These are phyloP conservation scores for Paramecium caudatum DNA, from an alignment of 73 alveolate species.

Conservation along the genomic window DNA sequence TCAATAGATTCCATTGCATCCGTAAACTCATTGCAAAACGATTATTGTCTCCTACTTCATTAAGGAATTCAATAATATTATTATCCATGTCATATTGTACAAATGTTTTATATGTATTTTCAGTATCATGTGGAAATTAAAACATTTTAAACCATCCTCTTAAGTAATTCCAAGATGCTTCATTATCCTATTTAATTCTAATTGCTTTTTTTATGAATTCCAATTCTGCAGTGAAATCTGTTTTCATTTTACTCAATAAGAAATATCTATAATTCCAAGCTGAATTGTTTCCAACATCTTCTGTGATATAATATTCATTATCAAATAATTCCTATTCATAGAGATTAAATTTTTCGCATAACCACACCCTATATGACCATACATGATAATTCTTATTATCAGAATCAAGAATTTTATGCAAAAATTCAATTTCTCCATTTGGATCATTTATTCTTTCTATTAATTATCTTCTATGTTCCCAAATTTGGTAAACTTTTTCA, in stretches of 20 bases:
- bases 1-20: neutral
- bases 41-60: neutral
- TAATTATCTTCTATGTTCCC: slow-evolving; percentile 83
- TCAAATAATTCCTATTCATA: slow-evolving; percentile 83
- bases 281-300: slow-evolving; percentile 91
- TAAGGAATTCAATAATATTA: slow-evolving; percentile 25
- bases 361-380: slow-evolving; percentile 96
- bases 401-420: slow-evolving; percentile 71
- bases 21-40: slow-evolving; percentile 36
- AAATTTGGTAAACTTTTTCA: slow-evolving; percentile 68
- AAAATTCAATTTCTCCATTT: slow-evolving; percentile 80
- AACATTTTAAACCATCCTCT: slow-evolving; percentile 85
- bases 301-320: slow-evolving; percentile 78
- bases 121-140: slow-evolving; percentile 9
- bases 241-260: slow-evolving; percentile 72
- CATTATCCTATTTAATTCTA: slow-evolving; percentile 81
- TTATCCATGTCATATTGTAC: slow-evolving; percentile 12
- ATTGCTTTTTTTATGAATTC: slow-evolving; percentile 78
- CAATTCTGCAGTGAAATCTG: slow-evolving; percentile 79
- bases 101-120: neutral
- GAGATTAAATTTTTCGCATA: slow-evolving; percentile 88
- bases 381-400: slow-evolving; percentile 94
- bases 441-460: slow-evolving; percentile 78
- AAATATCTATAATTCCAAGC: slow-evolving; percentile 95
- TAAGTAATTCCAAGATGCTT: slow-evolving; percentile 93